A percentile compares a stretch with the other conserved stretches of the same genome.
Conservation (phyloP, 371 early-diverging fungal genomes). For the Homolaphlyctis polyrhiza region DNA sequence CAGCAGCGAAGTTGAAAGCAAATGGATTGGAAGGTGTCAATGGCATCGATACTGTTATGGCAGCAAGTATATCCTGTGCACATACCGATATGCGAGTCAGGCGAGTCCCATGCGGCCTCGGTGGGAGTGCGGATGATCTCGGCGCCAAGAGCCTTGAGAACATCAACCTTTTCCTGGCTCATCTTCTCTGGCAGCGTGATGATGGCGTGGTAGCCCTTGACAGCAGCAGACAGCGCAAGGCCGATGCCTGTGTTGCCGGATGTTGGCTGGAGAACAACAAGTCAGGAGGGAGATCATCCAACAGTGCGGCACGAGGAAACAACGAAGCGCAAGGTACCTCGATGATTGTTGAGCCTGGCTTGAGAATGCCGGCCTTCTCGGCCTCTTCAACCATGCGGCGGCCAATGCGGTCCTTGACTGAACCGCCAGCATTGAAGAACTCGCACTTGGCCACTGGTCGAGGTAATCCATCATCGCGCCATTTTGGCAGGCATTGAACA, state of each 20-base stretch:
- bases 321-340: conserved; percentile 41
- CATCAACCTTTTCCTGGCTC: conserved; percentile 96
- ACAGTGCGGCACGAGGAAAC: no score
- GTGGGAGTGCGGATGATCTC: conserved; percentile 97
- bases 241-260: conserved; percentile 95
- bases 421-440: conserved; percentile 96
- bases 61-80: not conserved
- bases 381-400: conserved; percentile 93
- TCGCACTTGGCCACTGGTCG: conserved; percentile 91
- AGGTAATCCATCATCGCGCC: no score
- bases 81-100: conserved; percentile 87
- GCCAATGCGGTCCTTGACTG: conserved; percentile 96
- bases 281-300: not conserved
- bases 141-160: conserved; percentile 93
- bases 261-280: conserved; percentile 57
- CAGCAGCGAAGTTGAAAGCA: no score
- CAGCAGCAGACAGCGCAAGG: conserved; percentile 88
- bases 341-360: conserved; percentile 88
- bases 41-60: no score
- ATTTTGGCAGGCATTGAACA: no score
- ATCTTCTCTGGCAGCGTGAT: conserved; percentile 98
- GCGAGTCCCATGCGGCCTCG: conserved; percentile 96
- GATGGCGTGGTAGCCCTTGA: conserved; percentile 94
- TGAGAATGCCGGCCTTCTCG: conserved; percentile 82
- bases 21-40: no score